phyloP scores from a whole-genome alignment of 2,329 filamentous ascomycete species.

The Nakataea oryzae region DNA sequence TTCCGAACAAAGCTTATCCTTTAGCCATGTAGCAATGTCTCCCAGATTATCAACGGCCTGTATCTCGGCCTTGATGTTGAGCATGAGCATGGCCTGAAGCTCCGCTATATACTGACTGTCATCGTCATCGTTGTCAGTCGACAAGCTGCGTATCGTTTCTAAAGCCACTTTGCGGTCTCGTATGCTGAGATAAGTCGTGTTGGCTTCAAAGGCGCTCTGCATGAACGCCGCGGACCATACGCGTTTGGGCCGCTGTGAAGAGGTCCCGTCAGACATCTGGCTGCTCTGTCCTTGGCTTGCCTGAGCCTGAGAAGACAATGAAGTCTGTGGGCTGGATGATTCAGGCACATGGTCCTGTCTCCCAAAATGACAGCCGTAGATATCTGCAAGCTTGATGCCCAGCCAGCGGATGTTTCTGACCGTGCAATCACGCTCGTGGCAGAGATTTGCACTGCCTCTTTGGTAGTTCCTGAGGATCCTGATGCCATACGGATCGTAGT shows the following conservation, averaged over 20 bases:
- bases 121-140: conserved; percentile 15
- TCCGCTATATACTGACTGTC: conserved; percentile 36
- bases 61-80: conserved; percentile 69
- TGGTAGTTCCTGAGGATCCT: conserved; percentile 67
- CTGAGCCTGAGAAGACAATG: background rate
- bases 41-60: conserved; percentile 54
- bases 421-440: conserved; percentile 44
- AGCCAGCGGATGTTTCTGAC: conserved; percentile 52
- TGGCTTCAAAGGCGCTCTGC: conserved; percentile 7
- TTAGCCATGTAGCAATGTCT: conserved; percentile 38
- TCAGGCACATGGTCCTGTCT: background rate
- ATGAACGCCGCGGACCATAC: background rate
- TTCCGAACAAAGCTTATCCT: conserved; percentile 23
- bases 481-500: conserved; percentile 69
- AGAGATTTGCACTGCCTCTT: conserved; percentile 51
- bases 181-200: conserved; percentile 29
- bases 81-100: conserved; percentile 61
- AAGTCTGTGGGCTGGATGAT: background rate
- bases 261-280: background rate
- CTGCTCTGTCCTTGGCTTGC: background rate
- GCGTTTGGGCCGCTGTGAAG: background rate
- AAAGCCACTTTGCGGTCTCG: conserved; percentile 49
- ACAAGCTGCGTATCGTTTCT: conserved; percentile 36
- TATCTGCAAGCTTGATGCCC: conserved; percentile 31
- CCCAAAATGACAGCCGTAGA: background rate